Evolutionary conservation across 176 grass and related monocot species (phyloP).

Genomic region (Carex kokanica): DNA sequence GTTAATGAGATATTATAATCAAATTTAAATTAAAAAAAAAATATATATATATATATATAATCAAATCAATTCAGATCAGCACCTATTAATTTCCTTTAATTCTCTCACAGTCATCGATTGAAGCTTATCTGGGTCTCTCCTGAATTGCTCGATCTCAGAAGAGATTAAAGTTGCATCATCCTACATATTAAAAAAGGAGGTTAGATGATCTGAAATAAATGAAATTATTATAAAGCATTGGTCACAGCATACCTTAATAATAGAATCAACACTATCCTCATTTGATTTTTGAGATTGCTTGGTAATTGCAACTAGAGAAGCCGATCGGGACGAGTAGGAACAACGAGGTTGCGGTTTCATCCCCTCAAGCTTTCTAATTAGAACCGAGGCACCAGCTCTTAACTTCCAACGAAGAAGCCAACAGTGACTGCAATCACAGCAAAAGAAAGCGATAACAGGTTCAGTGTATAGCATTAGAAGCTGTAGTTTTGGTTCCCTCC

Average conservation of each 20-base stretch:
- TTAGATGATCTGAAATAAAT: conserved; percentile 8
- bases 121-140: conserved; percentile 49
- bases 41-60: conserved; percentile 3
- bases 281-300: conserved; percentile 31
- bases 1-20: background rate
- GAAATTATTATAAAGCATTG: background rate
- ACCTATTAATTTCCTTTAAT: conserved; percentile 67
- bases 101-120: conserved; percentile 77
- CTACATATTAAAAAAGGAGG: conserved; percentile 26
- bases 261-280: background rate
- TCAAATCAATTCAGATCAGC: conserved; percentile 8
- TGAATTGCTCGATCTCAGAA: conserved; percentile 46
- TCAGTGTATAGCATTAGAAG: background rate
- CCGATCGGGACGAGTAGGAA: conserved; percentile 42
- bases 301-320: conserved; percentile 33
- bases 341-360: conserved; percentile 30
- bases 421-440: conserved; percentile 16
- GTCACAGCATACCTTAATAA: conserved; percentile 33
- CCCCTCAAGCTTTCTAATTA: conserved; percentile 26
- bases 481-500: background rate
- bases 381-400: conserved; percentile 21
- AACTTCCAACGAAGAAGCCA: conserved; percentile 21
- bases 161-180: conserved; percentile 45
- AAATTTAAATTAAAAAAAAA: conserved; percentile 11
- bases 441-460: background rate